These are phyloP conservation scores for Jacaranda copaia DNA, from an alignment of 257 asterid genomes.

Conservation along the genomic window DNA sequence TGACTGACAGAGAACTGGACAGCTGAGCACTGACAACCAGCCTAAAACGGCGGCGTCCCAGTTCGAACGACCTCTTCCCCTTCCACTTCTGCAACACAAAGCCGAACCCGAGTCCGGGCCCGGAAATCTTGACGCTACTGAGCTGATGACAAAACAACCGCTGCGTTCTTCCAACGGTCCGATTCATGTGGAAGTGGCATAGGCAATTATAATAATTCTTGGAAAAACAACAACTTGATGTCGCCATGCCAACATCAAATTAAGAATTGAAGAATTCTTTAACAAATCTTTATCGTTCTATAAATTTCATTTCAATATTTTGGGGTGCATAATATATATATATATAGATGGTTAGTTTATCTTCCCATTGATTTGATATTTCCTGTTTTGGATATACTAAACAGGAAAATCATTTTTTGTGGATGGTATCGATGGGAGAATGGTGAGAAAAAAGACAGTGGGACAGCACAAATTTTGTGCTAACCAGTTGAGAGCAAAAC, in stretches of 20 bases:
- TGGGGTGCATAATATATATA: no score
- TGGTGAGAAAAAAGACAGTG: conserved; percentile 22
- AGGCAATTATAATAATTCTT: conserved; percentile 42
- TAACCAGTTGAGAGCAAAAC: neutral
- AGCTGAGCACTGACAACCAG: conserved; percentile 65
- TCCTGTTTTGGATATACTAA: conserved; percentile 27
- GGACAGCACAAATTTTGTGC: conserved; percentile 9
- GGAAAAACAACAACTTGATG: conserved; percentile 42
- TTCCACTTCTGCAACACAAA: conserved; percentile 46
- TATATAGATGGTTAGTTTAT: conserved; percentile 1
- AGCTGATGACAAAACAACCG: conserved; percentile 51
- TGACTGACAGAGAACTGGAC: conserved; percentile 66
- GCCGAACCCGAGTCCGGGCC: conserved; percentile 48
- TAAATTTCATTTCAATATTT: conserved; percentile 9
- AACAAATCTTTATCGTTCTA: neutral
- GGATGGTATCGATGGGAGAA: conserved; percentile 52
- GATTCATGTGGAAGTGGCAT: conserved; percentile 61
- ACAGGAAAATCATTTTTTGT: conserved; percentile 38
- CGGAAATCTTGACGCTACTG: conserved; percentile 46
- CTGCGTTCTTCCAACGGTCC: conserved; percentile 38
- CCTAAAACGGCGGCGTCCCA: conserved; percentile 55
- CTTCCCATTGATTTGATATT: conserved; percentile 18
- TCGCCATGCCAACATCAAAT: conserved; percentile 62
- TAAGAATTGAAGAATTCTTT: neutral
- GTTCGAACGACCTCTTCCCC: conserved; percentile 44